Conservation (phyloP, 345 rosid species). For the Sisymbrium altissimum region DNA sequence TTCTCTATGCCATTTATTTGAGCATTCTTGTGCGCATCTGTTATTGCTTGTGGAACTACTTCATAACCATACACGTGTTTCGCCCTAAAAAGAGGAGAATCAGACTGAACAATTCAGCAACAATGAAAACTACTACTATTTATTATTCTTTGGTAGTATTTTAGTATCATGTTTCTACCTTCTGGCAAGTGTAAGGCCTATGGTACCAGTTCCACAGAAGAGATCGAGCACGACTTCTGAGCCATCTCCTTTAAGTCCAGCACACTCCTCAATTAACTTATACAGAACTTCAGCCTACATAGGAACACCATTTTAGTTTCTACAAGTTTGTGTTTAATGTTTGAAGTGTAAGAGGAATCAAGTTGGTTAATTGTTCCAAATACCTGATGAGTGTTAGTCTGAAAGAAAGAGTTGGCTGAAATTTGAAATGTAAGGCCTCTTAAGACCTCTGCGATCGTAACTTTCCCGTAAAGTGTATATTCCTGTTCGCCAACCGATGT, state of each 20-base stretch:
- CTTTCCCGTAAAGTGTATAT: constrained; percentile 72
- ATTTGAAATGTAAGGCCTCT: constrained; percentile 85
- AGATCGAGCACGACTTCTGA: constrained; percentile 91
- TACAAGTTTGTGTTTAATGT: not conserved
- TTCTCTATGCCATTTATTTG: constrained; percentile 69
- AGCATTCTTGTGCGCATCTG: constrained; percentile 75
- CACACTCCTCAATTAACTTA: constrained; percentile 77
- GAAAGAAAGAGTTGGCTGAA: constrained; percentile 96
- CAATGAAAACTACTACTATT: not conserved
- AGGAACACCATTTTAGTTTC: constrained; percentile 2
- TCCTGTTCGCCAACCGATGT: constrained; percentile 92
- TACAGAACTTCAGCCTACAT: constrained; percentile 87
- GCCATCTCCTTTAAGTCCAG: constrained; percentile 83
- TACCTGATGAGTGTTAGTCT: constrained; percentile 92
- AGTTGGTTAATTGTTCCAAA: not conserved
- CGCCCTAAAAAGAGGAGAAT: constrained; percentile 41
- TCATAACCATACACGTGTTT: constrained; percentile 89
- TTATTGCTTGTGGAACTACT: constrained; percentile 86
- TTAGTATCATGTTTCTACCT: constrained; percentile 37
- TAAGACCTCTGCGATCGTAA: constrained; percentile 65
- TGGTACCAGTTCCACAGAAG: constrained; percentile 95
- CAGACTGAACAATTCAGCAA: constrained; percentile 1
- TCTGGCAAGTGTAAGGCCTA: constrained; percentile 85
- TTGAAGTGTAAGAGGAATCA: not conserved
- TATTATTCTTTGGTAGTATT: not conserved